A percentile compares a stretch with the other conserved stretches of the same genome.
Evolutionary conservation across 2,329 filamentous ascomycete genomes (phyloP).

Genomic region (Aspergillus floridensis): DNA sequence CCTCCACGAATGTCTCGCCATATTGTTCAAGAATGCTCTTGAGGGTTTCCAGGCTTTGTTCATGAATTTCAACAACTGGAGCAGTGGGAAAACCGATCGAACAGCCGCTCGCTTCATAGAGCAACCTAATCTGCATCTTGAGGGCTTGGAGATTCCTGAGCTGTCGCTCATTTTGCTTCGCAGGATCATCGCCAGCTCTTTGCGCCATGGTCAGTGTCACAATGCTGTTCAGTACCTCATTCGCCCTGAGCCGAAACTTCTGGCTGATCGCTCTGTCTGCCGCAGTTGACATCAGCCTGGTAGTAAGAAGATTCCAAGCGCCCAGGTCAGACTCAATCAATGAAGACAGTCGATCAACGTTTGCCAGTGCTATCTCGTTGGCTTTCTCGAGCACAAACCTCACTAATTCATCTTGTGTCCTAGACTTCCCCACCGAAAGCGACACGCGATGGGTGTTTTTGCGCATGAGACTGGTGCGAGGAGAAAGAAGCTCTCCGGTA

Average conservation of each 20-base stretch:
- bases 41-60: constrained; percentile 72
- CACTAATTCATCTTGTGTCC: constrained; percentile 44
- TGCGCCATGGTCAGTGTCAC: constrained; percentile 45
- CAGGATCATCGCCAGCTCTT: constrained; percentile 37
- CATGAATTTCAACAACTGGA: constrained; percentile 76
- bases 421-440: constrained; percentile 39
- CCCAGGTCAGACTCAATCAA: constrained; percentile 62
- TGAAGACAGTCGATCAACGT: constrained; percentile 69
- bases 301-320: constrained; percentile 71
- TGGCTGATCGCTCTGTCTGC: constrained; percentile 38
- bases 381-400: constrained; percentile 67
- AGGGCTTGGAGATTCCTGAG: constrained; percentile 68
- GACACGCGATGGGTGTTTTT: constrained; percentile 42
- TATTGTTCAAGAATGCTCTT: constrained; percentile 82
- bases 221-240: constrained; percentile 57
- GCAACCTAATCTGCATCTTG: constrained; percentile 57
- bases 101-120: constrained; percentile 56
- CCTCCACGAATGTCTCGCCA: constrained; percentile 76
- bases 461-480: constrained; percentile 31
- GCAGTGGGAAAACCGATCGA: constrained; percentile 58
- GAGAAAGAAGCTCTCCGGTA: background rate
- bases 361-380: constrained; percentile 69
- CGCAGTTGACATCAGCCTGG: constrained; percentile 51
- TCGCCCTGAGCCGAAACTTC: constrained; percentile 51
- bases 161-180: constrained; percentile 62